These are phyloP conservation scores for Hirschfeldia incana DNA, from an alignment of 345 rosid genomes.

Conservation along the genomic window DNA sequence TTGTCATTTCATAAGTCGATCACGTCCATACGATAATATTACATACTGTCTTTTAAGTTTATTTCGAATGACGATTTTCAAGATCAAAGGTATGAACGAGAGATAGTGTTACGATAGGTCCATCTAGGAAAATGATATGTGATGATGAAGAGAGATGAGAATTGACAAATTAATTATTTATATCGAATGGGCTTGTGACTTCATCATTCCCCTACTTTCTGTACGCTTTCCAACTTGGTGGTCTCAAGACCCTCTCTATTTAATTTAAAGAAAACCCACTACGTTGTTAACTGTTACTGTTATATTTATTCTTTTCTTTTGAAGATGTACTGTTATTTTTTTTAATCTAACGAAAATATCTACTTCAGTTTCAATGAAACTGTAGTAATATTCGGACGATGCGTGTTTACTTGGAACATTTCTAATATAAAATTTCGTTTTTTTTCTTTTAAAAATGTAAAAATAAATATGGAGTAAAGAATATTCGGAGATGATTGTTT, in stretches of 20 bases:
- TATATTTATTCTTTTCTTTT: too few species aligned
- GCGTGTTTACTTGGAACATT: too few species aligned
- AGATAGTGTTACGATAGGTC: conserved; percentile 35
- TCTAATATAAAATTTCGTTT: too few species aligned
- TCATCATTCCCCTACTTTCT: conserved; percentile 35
- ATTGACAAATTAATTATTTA: conserved; percentile 22
- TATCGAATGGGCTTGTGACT: conserved; percentile 31
- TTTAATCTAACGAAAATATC: neutral
- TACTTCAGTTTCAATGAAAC: neutral
- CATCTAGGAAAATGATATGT: conserved; percentile 38
- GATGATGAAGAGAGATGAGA: conserved; percentile 31
- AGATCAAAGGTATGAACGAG: conserved; percentile 21
- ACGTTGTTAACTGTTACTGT: neutral
- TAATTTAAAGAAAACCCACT: conserved; percentile 10
- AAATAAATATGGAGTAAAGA: too few species aligned
- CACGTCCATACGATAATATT: conserved; percentile 7
- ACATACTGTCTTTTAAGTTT: neutral
- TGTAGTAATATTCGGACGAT: too few species aligned
- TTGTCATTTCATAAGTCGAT: neutral
- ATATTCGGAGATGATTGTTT: too few species aligned
- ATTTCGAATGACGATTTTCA: neutral
- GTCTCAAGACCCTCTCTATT: conserved; percentile 18
- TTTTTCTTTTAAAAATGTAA: too few species aligned
- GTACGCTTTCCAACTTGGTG: conserved; percentile 35
- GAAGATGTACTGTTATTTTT: too few species aligned